These are phyloP conservation scores for Poa annua DNA, from an alignment of 176 grass and related monocot species.

Conservation along the genomic window DNA sequence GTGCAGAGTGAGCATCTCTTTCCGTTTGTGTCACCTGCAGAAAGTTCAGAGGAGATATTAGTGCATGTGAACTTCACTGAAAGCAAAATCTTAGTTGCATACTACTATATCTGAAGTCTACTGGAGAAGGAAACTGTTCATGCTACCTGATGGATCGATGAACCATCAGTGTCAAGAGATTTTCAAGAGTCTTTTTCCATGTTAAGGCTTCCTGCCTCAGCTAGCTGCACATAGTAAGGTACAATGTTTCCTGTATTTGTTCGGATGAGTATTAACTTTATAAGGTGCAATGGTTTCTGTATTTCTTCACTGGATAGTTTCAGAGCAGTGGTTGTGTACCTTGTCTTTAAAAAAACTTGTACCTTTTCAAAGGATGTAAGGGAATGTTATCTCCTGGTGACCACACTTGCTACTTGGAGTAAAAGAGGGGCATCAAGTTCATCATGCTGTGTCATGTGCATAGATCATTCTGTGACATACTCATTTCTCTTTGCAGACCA, in stretches of 20 bases:
- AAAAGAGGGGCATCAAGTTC: slow-evolving; percentile 47
- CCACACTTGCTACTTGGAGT: slow-evolving; percentile 48
- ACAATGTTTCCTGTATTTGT: not conserved
- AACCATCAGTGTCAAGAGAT: not conserved
- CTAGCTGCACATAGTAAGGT: not conserved
- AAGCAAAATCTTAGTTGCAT: slow-evolving; percentile 23
- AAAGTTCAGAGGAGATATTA: slow-evolving; percentile 34
- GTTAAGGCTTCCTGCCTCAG: not conserved
- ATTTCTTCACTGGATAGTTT: not conserved
- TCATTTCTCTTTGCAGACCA: slow-evolving; percentile 3
- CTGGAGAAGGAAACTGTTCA: slow-evolving; percentile 25
- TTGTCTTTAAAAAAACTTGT: not conserved
- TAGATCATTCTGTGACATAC: slow-evolving; percentile 16
- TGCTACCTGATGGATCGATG: slow-evolving; percentile 35
- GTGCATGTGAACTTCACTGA: slow-evolving; percentile 33
- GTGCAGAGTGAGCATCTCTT: slow-evolving; percentile 21
- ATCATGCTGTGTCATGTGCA: slow-evolving; percentile 36
- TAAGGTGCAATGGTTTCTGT: not conserved
- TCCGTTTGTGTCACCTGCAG: slow-evolving; percentile 24
- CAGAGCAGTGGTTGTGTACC: too few species aligned
- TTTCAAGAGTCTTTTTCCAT: not conserved
- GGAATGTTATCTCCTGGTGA: slow-evolving; percentile 20
- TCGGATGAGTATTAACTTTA: not conserved
- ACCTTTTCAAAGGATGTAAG: not conserved
- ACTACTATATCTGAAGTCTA: not conserved